phyloP scores from a whole-genome alignment of 1,284 basidiomycete genomes.

The Ganoderma sp. region DNA sequence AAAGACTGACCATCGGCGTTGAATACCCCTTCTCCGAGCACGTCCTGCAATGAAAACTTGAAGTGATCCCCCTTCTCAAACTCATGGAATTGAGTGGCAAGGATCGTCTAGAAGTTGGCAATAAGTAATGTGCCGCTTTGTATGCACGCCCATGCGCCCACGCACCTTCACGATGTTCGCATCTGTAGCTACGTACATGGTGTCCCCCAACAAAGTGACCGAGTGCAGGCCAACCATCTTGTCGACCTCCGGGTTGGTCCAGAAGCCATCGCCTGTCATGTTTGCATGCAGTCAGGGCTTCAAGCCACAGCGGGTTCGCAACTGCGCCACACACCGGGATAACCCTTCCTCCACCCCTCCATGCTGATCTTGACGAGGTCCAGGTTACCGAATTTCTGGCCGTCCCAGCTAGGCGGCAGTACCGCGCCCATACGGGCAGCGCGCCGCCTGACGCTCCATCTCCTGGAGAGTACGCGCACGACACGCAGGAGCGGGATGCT shows the following conservation, averaged over 20 bases:
- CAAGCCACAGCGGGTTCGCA: neutral
- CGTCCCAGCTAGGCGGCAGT: conserved; percentile 29
- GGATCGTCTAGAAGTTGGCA: conserved; percentile 25
- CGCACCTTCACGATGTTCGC: conserved; percentile 23
- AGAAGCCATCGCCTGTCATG: conserved; percentile 19
- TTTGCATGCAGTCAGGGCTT: neutral
- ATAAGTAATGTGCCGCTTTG: neutral
- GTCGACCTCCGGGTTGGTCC: conserved; percentile 17
- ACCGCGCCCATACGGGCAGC: conserved; percentile 28
- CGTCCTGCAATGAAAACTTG: conserved; percentile 22
- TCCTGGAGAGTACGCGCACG: conserved; percentile 3
- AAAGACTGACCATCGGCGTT: conserved; percentile 30
- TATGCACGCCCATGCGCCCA: neutral
- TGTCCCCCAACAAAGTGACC: conserved; percentile 15
- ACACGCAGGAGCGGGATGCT: conserved; percentile 16
- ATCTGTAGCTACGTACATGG: conserved; percentile 17
- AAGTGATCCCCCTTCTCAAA: conserved; percentile 35
- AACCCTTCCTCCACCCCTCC: conserved; percentile 23
- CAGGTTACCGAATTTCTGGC: conserved; percentile 21
- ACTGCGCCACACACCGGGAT: conserved; percentile 21
- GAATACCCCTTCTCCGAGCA: conserved; percentile 33
- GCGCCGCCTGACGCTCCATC: conserved; percentile 17
- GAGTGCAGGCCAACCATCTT: conserved; percentile 19
- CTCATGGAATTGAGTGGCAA: conserved; percentile 34
- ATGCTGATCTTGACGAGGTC: conserved; percentile 26